Evolutionary conservation across 257 asterid species (phyloP).

Genomic region (Henckelia pumila): DNA sequence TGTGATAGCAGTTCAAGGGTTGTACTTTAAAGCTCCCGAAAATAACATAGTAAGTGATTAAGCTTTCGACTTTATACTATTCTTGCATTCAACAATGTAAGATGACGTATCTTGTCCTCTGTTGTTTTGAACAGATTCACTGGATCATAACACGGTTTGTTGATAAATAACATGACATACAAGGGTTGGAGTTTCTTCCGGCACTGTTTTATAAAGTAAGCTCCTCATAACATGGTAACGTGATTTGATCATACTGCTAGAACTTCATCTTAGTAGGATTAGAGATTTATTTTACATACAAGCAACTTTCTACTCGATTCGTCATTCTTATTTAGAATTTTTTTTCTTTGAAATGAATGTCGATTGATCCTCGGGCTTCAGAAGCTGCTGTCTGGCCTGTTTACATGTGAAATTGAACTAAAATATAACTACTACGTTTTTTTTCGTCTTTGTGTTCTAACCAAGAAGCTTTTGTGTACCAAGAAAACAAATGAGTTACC

Average conservation of each 20-base stretch:
- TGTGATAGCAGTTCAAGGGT: conserved; percentile 65
- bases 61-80: not conserved
- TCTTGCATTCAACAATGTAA: too few species aligned
- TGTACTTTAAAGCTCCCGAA: conserved; percentile 57
- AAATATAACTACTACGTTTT: too few species aligned
- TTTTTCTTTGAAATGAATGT: not conserved
- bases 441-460: not conserved
- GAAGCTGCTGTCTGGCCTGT: not conserved
- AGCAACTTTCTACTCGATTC: not conserved
- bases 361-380: not conserved
- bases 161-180: conserved; percentile 27
- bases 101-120: not conserved
- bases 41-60: conserved; percentile 64
- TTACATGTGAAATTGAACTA: not conserved
- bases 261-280: not conserved
- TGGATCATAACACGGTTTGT: conserved; percentile 54
- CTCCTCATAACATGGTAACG: conserved; percentile 18
- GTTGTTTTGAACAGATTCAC: conserved; percentile 37
- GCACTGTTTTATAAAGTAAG: not conserved
- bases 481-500: not conserved
- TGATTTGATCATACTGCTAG: not conserved
- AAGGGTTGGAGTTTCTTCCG: conserved; percentile 8
- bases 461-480: not conserved
- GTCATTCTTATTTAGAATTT: not conserved
- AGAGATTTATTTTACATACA: not conserved